Evolutionary conservation across 306 rosid genomes (phyloP), one percentile per base, ranked within the genome.

Genomic region (Prunus armeniaca): DNA sequence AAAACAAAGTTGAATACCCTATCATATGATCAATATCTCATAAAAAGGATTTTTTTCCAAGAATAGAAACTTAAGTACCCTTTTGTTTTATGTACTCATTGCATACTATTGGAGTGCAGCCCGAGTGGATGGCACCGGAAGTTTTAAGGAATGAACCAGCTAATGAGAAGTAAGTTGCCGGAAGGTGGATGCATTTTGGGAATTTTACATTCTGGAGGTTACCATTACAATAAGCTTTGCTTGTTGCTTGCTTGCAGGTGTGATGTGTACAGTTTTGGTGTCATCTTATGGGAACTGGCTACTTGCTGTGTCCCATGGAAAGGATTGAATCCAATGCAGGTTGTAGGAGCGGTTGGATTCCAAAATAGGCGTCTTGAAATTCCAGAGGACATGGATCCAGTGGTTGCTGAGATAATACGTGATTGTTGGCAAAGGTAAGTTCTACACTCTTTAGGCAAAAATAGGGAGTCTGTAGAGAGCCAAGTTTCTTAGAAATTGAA

Each of bases 91-190:
- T 78, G 78, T 38, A 50, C 49, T 47, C 18, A 76, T 61, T 27
- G 14, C 4, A 38, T 56, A 32, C 81, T 74, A 75, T 72, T 69
- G 45, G 60, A 81, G 51, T 89, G 87, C 90, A 96, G 99, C 99
- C 99, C 30, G 99, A 96, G 86, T 96, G 99, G 99, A 96, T 95
- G 98, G 98, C 98, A 2, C 98, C 98, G 1, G 98, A 95, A 84
- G 96, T 95, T 77, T 84, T 95, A 34, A 89, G 96, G 85, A 96
- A 96, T 66, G 99, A 96, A 81, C 92, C 90, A 54, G 99, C 99
- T 27, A 87, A 89, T 74, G 99, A 96, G 82, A 96, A 96, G 99
- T 96, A 86, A 83, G 91, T 77, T 78, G 68, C 25, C 58, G 46
- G 28, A 78, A 49, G 71, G 67, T 60, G 43, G 77, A 28, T 69